These are phyloP conservation scores for Scolecobasidium constrictum DNA, from an alignment of 2,329 filamentous ascomycete genomes.

Conservation along the genomic window DNA sequence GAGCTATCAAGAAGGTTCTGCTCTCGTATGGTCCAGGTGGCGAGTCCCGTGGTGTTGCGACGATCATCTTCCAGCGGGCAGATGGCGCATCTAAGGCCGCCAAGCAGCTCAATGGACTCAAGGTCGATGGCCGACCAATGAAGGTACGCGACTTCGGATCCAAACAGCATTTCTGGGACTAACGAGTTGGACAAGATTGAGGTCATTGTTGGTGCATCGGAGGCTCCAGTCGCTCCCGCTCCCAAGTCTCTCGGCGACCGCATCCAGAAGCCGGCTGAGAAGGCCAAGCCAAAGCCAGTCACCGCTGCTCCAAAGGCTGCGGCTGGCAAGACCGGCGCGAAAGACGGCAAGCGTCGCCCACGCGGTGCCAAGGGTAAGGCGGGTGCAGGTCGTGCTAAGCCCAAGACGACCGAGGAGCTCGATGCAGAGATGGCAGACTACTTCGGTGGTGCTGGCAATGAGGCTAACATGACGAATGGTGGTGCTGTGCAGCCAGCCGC, in stretches of 20 bases:
- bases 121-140: slow-evolving; percentile 83
- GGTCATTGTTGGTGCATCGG: slow-evolving; percentile 71
- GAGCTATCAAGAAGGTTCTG: slow-evolving; percentile 81
- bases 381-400: slow-evolving; percentile 43
- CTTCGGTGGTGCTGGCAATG: slow-evolving; percentile 46
- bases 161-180: not conserved
- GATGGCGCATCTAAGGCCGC: slow-evolving; percentile 80
- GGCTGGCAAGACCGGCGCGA: slow-evolving; percentile 16
- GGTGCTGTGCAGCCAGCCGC: slow-evolving; percentile 35
- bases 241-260: slow-evolving; percentile 76
- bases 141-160: slow-evolving; percentile 49
- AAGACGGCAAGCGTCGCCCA: slow-evolving; percentile 16
- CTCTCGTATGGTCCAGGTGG: slow-evolving; percentile 90
- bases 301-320: slow-evolving; percentile 56
- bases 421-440: slow-evolving; percentile 98
- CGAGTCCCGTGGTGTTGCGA: slow-evolving; percentile 82
- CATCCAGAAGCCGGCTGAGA: slow-evolving; percentile 53
- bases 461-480: slow-evolving; percentile 33
- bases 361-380: slow-evolving; percentile 10
- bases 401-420: slow-evolving; percentile 89
- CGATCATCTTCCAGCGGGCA: slow-evolving; percentile 71
- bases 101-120: slow-evolving; percentile 71
- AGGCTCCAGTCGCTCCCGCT: slow-evolving; percentile 54
- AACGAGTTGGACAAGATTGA: slow-evolving; percentile 83
- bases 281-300: slow-evolving; percentile 57